phyloP scores from a whole-genome alignment of 2,329 filamentous ascomycete genomes.

The Sclerotinia glacialis region DNA sequence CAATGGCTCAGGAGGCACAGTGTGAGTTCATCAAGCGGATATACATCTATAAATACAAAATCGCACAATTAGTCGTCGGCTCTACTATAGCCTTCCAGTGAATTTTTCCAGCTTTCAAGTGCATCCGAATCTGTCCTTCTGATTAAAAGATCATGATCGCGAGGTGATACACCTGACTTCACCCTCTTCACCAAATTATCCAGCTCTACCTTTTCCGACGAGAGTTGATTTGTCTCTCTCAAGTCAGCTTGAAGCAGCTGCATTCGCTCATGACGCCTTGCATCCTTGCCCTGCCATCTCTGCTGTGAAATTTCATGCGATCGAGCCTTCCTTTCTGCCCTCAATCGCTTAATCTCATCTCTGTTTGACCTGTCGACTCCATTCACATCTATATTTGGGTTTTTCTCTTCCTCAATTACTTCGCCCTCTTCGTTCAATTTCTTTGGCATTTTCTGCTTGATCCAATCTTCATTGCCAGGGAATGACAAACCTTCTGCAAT shows the following conservation, averaged over 20 bases:
- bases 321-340: background rate
- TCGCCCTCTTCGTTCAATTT: background rate
- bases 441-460: background rate
- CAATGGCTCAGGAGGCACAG: background rate
- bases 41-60: background rate
- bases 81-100: background rate
- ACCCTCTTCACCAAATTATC: background rate
- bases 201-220: background rate
- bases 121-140: background rate
- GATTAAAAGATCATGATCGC: background rate
- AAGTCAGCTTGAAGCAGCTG: background rate
- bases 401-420: background rate
- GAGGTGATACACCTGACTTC: background rate
- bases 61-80: background rate
- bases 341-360: slow-evolving; percentile 1
- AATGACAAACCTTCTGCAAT: slow-evolving; percentile 13
- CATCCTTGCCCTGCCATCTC: background rate
- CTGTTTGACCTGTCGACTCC: background rate
- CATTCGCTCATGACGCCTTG: background rate
- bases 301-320: background rate
- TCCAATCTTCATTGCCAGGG: slow-evolving; percentile 13
- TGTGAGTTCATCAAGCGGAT: background rate
- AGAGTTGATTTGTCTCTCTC: background rate
- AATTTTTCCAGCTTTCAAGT: no score
- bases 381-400: background rate